phyloP scores from a whole-genome alignment of 1,139 yeast genomes.

The Suhomyces bribrorum region DNA sequence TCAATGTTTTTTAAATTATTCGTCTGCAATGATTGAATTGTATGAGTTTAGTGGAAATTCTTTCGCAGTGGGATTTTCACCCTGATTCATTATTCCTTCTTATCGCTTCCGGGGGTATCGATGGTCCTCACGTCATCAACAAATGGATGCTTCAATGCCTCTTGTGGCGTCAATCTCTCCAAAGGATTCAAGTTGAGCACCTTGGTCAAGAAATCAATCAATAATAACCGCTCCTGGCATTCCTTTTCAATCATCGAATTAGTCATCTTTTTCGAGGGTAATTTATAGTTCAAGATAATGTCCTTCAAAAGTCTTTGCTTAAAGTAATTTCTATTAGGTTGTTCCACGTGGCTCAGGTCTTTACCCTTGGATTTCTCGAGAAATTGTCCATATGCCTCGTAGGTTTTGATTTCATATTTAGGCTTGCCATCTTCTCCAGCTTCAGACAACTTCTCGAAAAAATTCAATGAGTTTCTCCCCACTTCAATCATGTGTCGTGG shows the following conservation, averaged over 20 bases:
- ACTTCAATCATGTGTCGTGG: slow-evolving; percentile 96
- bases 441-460: slow-evolving; percentile 51
- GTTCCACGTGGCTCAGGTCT: slow-evolving; percentile 54
- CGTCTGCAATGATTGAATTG: too few species aligned
- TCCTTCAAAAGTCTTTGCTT: slow-evolving; percentile 71
- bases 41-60: too few species aligned
- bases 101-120: slow-evolving; percentile 6
- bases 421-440: slow-evolving; percentile 30
- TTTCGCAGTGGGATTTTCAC: too few species aligned
- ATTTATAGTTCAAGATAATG: slow-evolving; percentile 69
- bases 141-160: slow-evolving; percentile 90
- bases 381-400: slow-evolving; percentile 43
- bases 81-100: slow-evolving; percentile 1
- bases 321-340: slow-evolving; percentile 83
- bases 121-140: slow-evolving; percentile 42
- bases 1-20: too few species aligned
- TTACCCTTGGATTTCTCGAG: slow-evolving; percentile 30
- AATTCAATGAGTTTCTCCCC: slow-evolving; percentile 81
- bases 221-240: slow-evolving; percentile 65
- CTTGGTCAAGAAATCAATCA: slow-evolving; percentile 78
- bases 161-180: slow-evolving; percentile 96
- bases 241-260: slow-evolving; percentile 66
- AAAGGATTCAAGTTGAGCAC: slow-evolving; percentile 83
- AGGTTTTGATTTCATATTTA: slow-evolving; percentile 32
- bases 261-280: slow-evolving; percentile 75